These are phyloP conservation scores for Lentinula edodes DNA, from an alignment of 768 basidiomycete genomes.

Conservation along the genomic window DNA sequence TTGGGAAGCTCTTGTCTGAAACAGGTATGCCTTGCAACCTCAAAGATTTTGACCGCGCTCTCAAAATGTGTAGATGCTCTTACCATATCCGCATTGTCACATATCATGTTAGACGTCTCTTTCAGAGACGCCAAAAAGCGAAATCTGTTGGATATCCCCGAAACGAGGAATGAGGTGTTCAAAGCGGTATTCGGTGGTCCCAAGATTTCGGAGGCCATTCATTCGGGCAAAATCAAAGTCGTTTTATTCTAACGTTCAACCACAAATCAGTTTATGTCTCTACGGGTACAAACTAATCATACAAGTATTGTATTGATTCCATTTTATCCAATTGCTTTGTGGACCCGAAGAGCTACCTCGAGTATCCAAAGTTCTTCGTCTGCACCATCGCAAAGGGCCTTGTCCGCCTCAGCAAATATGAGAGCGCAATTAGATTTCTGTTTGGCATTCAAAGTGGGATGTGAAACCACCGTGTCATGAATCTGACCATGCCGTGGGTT, in stretches of 20 bases:
- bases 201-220: conserved; percentile 55
- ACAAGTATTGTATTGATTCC: conserved; percentile 12
- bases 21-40: conserved; percentile 42
- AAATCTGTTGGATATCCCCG: conserved; percentile 73
- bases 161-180: conserved; percentile 80
- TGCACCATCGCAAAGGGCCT: conserved; percentile 91
- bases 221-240: conserved; percentile 70
- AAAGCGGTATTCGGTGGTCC: conserved; percentile 62
- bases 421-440: conserved; percentile 81
- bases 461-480: conserved; percentile 83
- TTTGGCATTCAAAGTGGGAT: conserved; percentile 72
- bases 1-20: conserved; percentile 80
- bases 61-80: conserved; percentile 52
- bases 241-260: conserved; percentile 57
- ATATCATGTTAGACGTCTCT: conserved; percentile 77
- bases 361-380: conserved; percentile 96
- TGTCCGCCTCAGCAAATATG: conserved; percentile 91
- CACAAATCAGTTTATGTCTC: conserved; percentile 6
- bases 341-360: conserved; percentile 76
- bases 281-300: conserved; percentile 12
- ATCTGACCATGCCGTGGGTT: conserved; percentile 44
- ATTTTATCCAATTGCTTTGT: conserved; percentile 44
- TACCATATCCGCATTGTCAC: conserved; percentile 67
- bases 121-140: conserved; percentile 74
- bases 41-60: conserved; percentile 3